These are phyloP conservation scores for Discostella stelligera DNA, from an alignment of 352 stramenopile species.

Conservation along the genomic window DNA sequence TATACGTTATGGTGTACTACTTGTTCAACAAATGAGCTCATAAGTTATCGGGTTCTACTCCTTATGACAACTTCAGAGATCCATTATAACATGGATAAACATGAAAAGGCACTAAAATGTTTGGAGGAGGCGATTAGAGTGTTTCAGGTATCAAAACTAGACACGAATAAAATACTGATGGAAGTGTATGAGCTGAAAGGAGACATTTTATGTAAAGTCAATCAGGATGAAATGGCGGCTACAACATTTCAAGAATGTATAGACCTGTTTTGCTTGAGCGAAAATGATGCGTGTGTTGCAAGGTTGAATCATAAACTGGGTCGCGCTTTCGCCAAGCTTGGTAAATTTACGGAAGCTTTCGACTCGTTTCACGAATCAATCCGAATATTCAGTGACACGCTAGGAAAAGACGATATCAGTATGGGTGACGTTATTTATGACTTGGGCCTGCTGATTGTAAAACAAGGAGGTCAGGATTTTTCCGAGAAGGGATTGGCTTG, in stretches of 20 bases:
- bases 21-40: neutral
- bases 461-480: constrained; percentile 21
- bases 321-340: constrained; percentile 39
- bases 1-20: neutral
- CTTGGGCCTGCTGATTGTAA: constrained; percentile 39
- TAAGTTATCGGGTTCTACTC: neutral
- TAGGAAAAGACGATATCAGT: constrained; percentile 39
- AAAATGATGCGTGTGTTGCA: constrained; percentile 30
- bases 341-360: constrained; percentile 52
- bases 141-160: constrained; percentile 38
- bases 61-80: constrained; percentile 21
- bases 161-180: constrained; percentile 20
- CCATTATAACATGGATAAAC: constrained; percentile 43
- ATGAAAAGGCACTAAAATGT: constrained; percentile 49
- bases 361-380: constrained; percentile 46
- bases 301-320: constrained; percentile 48
- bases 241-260: constrained; percentile 46
- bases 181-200: constrained; percentile 50
- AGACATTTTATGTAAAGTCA: constrained; percentile 36
- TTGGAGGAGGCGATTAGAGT: constrained; percentile 52
- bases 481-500: constrained; percentile 43
- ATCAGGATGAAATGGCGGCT: constrained; percentile 29
- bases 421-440: constrained; percentile 54
- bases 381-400: constrained; percentile 34
- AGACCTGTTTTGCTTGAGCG: constrained; percentile 7